Evolutionary conservation across 1,139 yeast species (phyloP), one percentile per base, ranked within the genome.

Genomic region (Candida sp.): DNA sequence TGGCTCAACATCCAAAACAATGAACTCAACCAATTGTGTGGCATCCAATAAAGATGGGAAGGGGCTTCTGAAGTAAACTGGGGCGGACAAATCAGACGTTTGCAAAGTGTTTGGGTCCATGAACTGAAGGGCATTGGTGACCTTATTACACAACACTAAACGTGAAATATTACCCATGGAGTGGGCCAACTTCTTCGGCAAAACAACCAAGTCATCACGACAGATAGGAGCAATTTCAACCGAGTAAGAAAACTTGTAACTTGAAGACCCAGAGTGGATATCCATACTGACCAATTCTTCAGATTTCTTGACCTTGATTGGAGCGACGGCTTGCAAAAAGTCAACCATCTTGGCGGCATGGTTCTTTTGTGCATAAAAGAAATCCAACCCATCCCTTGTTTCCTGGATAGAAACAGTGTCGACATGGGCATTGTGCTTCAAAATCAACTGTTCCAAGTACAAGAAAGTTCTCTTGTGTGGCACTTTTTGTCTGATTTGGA

Each of bases 211-310:
- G 66, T 96, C 99, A 67, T 94, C 99, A 68, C 96, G 88, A 81
- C 99, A 96, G 46, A 96, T 85, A n/a, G 99, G 99, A 2, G 91
- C 97, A 59, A 94, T 85, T 72, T 94, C 99, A 40, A 93, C 90
- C 12, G 98, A 92, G 66, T 80, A 93, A 7, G 98, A 83, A 68
- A 94, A 96, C 72, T 94, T 94, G 74, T 91, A 94, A 53, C 86
- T 83, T 34, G 96, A 85, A 17, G 89, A 80, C 60, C 97, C 96
- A 2, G 97, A 86, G 61, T 94, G 99, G 42, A 91, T 91, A 77
- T 94, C 99, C 57, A 85, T 87, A 53, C 96, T 88, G 57, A 94
- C 88, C 63, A 94, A 85, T 73, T 94, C 98, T 69, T 91, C 97
- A 34, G 97, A 89, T 67, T 85, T 89, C 67, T 91, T 91, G 53